Percentiles rank a stretch among this genome's conserved stretches.
phyloP scores from a whole-genome alignment of 805 yeast genomes.

The Candida palmyrensis region DNA sequence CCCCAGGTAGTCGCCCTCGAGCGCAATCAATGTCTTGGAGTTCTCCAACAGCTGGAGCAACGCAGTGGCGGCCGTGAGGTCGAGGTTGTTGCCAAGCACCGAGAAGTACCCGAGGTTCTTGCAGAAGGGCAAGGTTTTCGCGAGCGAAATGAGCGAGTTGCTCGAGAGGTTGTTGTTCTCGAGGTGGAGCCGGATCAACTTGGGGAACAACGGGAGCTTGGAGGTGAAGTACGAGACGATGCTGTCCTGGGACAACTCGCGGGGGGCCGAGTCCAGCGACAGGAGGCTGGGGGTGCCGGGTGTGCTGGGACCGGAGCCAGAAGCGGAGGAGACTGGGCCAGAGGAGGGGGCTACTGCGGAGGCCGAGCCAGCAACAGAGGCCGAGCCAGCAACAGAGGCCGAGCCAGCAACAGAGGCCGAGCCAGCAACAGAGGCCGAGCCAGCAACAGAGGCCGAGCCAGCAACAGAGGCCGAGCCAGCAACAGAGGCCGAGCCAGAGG shows the following conservation, averaged over 20 bases:
- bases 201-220: slow-evolving; percentile 63
- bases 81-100: slow-evolving; percentile 57
- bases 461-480: too few species aligned
- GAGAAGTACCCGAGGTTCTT: slow-evolving; percentile 63
- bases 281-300: too few species aligned
- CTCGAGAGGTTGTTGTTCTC: slow-evolving; percentile 61
- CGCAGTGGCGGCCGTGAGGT: slow-evolving; percentile 57
- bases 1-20: slow-evolving; percentile 61
- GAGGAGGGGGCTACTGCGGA: neutral
- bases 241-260: slow-evolving; percentile 9
- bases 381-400: neutral
- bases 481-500: neutral
- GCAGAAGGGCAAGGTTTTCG: slow-evolving; percentile 69
- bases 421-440: too few species aligned
- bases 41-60: slow-evolving; percentile 65
- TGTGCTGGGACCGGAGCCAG: neutral
- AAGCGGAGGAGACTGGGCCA: neutral
- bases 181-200: slow-evolving; percentile 61
- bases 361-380: neutral
- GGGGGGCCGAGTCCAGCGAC: too few species aligned
- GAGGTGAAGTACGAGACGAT: slow-evolving; percentile 53
- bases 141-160: slow-evolving; percentile 51
- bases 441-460: too few species aligned
- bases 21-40: slow-evolving; percentile 56
- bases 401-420: too few species aligned